Base-by-base conservation (phyloP, 2,329 filamentous ascomycete species). In the Rhynchosporium graminicola region DNA sequence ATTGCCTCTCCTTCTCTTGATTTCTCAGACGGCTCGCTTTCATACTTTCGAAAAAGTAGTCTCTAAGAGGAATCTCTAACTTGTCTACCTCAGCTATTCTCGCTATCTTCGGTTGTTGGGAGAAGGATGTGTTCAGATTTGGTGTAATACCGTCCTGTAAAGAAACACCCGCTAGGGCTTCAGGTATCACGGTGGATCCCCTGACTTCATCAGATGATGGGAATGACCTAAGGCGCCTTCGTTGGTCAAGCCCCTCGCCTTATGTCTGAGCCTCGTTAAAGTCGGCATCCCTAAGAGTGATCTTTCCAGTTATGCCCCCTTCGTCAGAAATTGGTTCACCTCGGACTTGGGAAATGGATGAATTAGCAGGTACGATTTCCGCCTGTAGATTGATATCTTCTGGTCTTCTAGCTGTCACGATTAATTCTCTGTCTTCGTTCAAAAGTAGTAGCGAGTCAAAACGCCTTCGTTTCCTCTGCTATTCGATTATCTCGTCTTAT, bases 1-100 rank as follows among this genome's bases (percentile, higher is more conserved):
- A 31, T 31, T 13, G 3, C 29, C 47, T 50, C 47, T 50, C 13
- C 47, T 50, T 50, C 47, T 50, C 47, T 50, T 28, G 26, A 33
- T 50, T 26, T 50, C 28, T 28, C 26, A 33, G 13, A 10, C 26
- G 6, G 47, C 47, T 50, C 47, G 8, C 13, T 8, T 50, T 50
- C 28, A 50, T 50, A 50, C 47, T 7, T 31, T 33, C 47, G 47
- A 50, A 50, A 50, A 50, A 10, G 26, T 50, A 50, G 7, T 12
- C 29, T 28, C 47, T 12, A 50, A 50, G 47, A 15, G 12, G 12
- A 31, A 4, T 28, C 26, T 28, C 47, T 13, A 50, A 50, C 26
- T 33, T 50, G 26, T 28, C 29, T 13, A 50, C 47, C 47, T 50
- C 26, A 33, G 47, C 47, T 28, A 50, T 13, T 28, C 9, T 28